These are phyloP conservation scores for Furcasterigmium sp. DNA, from an alignment of 2,329 filamentous ascomycete species.

Conservation along the genomic window DNA sequence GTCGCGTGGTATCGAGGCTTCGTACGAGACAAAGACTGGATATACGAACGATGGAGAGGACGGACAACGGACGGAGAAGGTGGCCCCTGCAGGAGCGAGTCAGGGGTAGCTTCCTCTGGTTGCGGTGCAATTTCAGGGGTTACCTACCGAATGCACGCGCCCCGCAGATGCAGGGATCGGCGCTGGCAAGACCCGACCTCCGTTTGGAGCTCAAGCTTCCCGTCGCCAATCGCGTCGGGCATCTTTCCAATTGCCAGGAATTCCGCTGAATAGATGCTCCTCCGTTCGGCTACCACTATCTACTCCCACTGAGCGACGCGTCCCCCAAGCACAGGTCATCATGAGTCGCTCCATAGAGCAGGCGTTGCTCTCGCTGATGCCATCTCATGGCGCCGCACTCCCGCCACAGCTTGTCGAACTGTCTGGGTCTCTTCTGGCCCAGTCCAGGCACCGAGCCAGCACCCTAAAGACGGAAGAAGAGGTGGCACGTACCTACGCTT, in stretches of 20 bases:
- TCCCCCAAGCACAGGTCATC: constrained; percentile 5
- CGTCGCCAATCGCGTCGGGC: too few species aligned
- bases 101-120: not conserved
- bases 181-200: not conserved
- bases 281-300: too few species aligned
- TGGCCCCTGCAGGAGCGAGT: not conserved
- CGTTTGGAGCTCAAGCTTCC: not conserved
- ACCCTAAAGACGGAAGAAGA: constrained; percentile 82
- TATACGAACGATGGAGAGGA: not conserved
- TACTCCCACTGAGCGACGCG: too few species aligned
- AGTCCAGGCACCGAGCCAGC: constrained; percentile 72
- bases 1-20: too few species aligned
- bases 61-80: not conserved
- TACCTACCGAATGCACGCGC: too few species aligned
- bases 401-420: constrained; percentile 67
- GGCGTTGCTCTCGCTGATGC: constrained; percentile 67
- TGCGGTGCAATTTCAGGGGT: too few species aligned
- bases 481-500: constrained; percentile 77
- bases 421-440: constrained; percentile 68
- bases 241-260: too few species aligned
- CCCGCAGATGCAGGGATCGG: not conserved
- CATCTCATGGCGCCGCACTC: constrained; percentile 62
- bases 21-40: not conserved
- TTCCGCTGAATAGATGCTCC: too few species aligned
- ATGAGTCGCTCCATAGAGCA: constrained; percentile 77